phyloP scores from a whole-genome alignment of 2,329 filamentous ascomycete species.

The Claviceps sp. region DNA sequence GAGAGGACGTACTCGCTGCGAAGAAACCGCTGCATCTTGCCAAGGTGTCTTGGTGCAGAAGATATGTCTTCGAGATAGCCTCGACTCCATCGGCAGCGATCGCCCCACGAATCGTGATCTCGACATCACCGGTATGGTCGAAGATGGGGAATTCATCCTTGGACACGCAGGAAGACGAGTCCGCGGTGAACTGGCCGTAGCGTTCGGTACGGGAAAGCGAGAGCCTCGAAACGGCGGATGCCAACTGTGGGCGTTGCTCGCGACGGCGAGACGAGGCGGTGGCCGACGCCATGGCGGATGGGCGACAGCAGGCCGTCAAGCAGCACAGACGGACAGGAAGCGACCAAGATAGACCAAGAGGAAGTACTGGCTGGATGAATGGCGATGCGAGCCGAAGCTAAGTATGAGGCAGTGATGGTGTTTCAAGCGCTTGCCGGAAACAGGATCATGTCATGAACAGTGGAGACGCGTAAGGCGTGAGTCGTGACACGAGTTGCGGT shows the following conservation, averaged over 20 bases:
- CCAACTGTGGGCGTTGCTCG: constrained; percentile 4
- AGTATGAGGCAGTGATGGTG: too few species aligned
- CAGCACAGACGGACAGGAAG: neutral
- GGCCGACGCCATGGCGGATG: constrained; percentile 38
- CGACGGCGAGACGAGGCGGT: neutral
- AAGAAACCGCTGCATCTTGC: constrained; percentile 91
- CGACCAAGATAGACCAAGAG: neutral
- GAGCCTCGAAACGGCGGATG: constrained; percentile 49
- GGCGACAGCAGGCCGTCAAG: constrained; percentile 11
- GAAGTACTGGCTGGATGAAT: too few species aligned
- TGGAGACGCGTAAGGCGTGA: too few species aligned
- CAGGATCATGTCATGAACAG: too few species aligned
- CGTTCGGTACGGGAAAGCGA: constrained; percentile 48
- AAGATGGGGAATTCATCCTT: constrained; percentile 93
- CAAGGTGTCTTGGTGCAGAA: constrained; percentile 77
- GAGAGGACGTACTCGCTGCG: constrained; percentile 67
- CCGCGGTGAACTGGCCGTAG: constrained; percentile 69
- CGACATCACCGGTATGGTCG: constrained; percentile 73
- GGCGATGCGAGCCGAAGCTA: too few species aligned
- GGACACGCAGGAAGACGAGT: constrained; percentile 53
- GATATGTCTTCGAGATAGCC: constrained; percentile 57
- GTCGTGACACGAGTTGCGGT: too few species aligned
- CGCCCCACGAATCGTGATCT: constrained; percentile 63
- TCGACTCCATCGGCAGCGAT: constrained; percentile 35
- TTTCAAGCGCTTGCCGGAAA: too few species aligned